Evolutionary conservation across 2,329 filamentous ascomycete species (phyloP), one percentile per base, ranked within the genome.

Genomic region (Keithomyces neogunnii): DNA sequence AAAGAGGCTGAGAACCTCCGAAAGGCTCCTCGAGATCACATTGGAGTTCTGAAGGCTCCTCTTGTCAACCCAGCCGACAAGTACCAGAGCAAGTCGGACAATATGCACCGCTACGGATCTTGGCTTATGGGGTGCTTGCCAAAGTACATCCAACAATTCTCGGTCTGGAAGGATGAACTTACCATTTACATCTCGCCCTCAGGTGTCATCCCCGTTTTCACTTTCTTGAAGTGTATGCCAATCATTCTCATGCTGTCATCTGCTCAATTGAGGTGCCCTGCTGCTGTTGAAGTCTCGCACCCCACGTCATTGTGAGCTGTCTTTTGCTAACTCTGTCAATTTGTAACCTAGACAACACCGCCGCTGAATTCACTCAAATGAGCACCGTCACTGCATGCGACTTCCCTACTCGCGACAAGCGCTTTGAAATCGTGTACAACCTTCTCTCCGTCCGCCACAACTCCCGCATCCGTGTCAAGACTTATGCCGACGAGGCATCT

Each of bases 121-220:
- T 99, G 96, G 81, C 75, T 99, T 64, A 92, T 99, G 82, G 91
- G 90, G 60, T 95, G 89, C 71, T 73, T 99, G 65, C 95, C 93
- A 63, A 97, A 96, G 78, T 96, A 96, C 73, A 82, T 99, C 63
- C 95, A 99, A 76, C 93, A 99, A 74, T 97, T 97, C 76, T 95
- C 91, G 10, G 92, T 99, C 51, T 99, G 93, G 93, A 99, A 99
- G 76, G 93, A 99, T 68, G 93, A 99, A 73, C 83, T 99, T 67
- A 90, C 87, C 62, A 89, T 96, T 69, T 92, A 95, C 72, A 93
- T 97, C 65, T 78, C 89, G 46, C 93, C 93, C 1, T 74, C 87
- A 38, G 93, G 89, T 60, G 84, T 97, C 61, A 82, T 96, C 60
- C 93, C 93, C 39, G 87, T 95, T 63, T 91, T 99, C 71, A 83